Percentiles rank a stretch among this genome's conserved stretches.
Evolutionary conservation across 169 alveolate genomes (phyloP).

Genomic region (Plasmodium coatneyi): DNA sequence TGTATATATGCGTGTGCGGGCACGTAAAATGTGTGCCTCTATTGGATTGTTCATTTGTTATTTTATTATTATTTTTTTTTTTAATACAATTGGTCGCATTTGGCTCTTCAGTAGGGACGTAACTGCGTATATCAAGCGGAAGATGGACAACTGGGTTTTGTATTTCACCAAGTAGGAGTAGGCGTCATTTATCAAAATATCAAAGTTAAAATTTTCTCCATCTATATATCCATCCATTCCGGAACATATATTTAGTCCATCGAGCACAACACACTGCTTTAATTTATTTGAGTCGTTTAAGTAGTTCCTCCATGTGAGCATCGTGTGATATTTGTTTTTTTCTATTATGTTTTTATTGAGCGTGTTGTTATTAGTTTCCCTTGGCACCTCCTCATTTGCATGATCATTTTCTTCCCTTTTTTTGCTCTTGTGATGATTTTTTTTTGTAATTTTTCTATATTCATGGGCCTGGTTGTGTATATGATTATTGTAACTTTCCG

Average conservation of each 20-base stretch:
- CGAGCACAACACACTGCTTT: slow-evolving; percentile 31
- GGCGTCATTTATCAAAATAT: slow-evolving; percentile 39
- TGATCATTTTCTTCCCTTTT: slow-evolving; percentile 9
- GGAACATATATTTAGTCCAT: slow-evolving; percentile 58
- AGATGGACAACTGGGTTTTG: slow-evolving; percentile 46
- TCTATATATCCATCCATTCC: slow-evolving; percentile 75
- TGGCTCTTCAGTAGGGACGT: slow-evolving; percentile 46
- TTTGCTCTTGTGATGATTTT: not conserved
- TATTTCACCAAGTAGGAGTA: slow-evolving; percentile 61
- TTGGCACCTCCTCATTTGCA: not conserved
- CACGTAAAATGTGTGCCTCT: not conserved
- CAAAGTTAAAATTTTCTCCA: slow-evolving; percentile 66
- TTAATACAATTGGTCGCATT: slow-evolving; percentile 46
- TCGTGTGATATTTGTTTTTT: slow-evolving; percentile 43
- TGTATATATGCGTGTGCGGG: not conserved
- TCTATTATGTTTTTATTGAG: slow-evolving; percentile 28
- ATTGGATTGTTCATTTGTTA: not conserved
- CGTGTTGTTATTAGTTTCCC: not conserved
- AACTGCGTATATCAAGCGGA: slow-evolving; percentile 51
- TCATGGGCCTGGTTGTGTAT: not conserved
- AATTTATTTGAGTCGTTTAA: slow-evolving; percentile 6
- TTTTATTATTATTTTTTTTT: not conserved
- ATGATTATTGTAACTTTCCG: not conserved
- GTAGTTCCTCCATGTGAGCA: slow-evolving; percentile 51
- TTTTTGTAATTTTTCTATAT: not conserved